Base-by-base conservation (phyloP, 306 rosid genomes). In the Luffa acutangula region DNA sequence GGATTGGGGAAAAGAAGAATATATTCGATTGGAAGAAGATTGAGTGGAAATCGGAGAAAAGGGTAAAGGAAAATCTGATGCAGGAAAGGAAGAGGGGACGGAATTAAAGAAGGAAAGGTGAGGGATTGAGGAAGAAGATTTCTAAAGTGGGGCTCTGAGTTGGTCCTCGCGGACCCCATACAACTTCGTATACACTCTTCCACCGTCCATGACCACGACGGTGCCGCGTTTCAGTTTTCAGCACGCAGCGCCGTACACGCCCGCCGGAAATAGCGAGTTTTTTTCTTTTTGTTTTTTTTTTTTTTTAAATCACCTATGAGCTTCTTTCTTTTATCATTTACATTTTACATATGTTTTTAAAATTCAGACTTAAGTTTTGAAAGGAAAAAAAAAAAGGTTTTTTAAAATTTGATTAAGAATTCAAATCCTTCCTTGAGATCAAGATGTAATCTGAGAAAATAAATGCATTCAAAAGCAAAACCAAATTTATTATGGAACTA, bases 1-100 rank as follows among this genome's bases (percentile, higher is more conserved):
- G 17, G 11, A 54, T 77, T 36, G 21, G n/a, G 80, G 31, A 77
- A 77, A 60, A 57, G 69, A 81, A 83, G 91, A 86, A 89, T 87
- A 87, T 80, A 87, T 89, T 86, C 87, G 52, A 75, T 73, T 9
- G 46, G 80, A 46, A 64, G 85, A 53, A 79, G 74, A 84, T 57
- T 56, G 81, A 65, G 80, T 77, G 20, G 71, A 83, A 60, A 81
- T 79, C 11, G 25, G 71, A 70, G 56, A 57, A 60, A 76, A 37
- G 20, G 11, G n/a, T 57, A 57, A 18, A 17, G 4, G 45, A 18
- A 58, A 77, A 53, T 48, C 5, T 48, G 33, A 48, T 2, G 34
- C 42, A 45, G 58, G 31, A 73, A 45, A 31, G 36, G 77, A 45
- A 72, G 3, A 13, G 39, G 57, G 33, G 12, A 6, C 0, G 36